These are phyloP conservation scores for Hanseniaspora clermontiae DNA, from an alignment of 805 yeast genomes.

Conservation along the genomic window DNA sequence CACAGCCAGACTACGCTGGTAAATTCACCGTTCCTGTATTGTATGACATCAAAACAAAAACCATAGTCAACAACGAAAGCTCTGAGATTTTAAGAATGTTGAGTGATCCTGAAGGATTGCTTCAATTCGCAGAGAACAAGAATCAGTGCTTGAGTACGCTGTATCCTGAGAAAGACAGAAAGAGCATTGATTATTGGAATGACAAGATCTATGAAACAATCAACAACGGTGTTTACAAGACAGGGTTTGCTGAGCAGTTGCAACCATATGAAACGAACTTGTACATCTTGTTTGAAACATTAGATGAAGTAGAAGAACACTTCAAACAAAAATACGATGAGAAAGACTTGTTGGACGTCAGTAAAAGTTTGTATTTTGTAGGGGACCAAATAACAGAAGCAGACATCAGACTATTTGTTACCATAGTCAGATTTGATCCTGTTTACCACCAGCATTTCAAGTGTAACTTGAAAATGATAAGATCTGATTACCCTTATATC, in stretches of 20 bases:
- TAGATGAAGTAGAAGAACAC: slow-evolving; percentile 58
- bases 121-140: slow-evolving; percentile 33
- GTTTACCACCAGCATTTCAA: slow-evolving; percentile 93
- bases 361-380: slow-evolving; percentile 33
- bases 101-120: slow-evolving; percentile 27
- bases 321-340: slow-evolving; percentile 34
- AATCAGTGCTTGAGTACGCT: slow-evolving; percentile 20
- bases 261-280: slow-evolving; percentile 68
- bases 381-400: slow-evolving; percentile 75
- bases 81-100: slow-evolving; percentile 79
- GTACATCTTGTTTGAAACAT: slow-evolving; percentile 44
- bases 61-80: slow-evolving; percentile 86
- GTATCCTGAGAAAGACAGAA: slow-evolving; percentile 44
- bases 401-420: slow-evolving; percentile 75
- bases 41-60: slow-evolving; percentile 73
- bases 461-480: slow-evolving; percentile 71
- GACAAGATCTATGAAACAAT: slow-evolving; percentile 72
- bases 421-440: slow-evolving; percentile 82
- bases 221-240: slow-evolving; percentile 85
- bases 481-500: slow-evolving; percentile 63
- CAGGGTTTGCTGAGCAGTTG: slow-evolving; percentile 80
- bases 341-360: slow-evolving; percentile 19
- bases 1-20: slow-evolving; percentile 63
- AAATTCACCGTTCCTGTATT: slow-evolving; percentile 86
- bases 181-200: slow-evolving; percentile 63